A percentile compares a stretch with the other conserved stretches of the same genome.
phyloP scores from a whole-genome alignment of 1,139 yeast genomes.

The Yamadazyma songkhlaensis region DNA sequence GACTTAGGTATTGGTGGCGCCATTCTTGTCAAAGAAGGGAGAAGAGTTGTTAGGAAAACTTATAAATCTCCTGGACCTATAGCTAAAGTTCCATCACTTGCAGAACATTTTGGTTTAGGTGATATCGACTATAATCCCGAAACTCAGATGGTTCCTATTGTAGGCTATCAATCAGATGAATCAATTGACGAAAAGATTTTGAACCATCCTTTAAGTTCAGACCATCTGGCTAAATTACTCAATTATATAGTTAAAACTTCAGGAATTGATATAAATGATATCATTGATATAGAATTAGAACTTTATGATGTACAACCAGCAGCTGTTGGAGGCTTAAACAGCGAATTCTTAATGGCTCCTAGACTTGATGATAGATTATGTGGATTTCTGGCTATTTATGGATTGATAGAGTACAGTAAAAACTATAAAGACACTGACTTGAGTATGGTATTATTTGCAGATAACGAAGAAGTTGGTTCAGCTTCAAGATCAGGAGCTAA shows the following conservation, averaged over 20 bases:
- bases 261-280: constrained; percentile 44
- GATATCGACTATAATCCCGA: constrained; percentile 56
- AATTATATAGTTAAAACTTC: constrained; percentile 55
- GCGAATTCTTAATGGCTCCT: constrained; percentile 64
- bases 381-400: constrained; percentile 55
- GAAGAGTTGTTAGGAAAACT: constrained; percentile 37
- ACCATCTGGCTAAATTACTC: constrained; percentile 53
- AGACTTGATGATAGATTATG: constrained; percentile 67
- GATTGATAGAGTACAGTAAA: constrained; percentile 41
- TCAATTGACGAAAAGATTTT: constrained; percentile 17
- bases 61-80: constrained; percentile 63
- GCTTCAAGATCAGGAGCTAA: constrained; percentile 41
- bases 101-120: constrained; percentile 61
- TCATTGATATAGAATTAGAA: constrained; percentile 60
- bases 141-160: constrained; percentile 61
- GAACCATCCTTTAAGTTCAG: constrained; percentile 42
- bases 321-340: constrained; percentile 54
- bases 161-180: constrained; percentile 53
- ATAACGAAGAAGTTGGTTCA: constrained; percentile 46
- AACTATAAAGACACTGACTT: constrained; percentile 26
- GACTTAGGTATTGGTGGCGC: constrained; percentile 69
- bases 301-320: constrained; percentile 65
- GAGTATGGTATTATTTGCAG: constrained; percentile 37
- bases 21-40: constrained; percentile 38
- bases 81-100: constrained; percentile 63